These are phyloP conservation scores for Orbilia ellipsospora DNA, from an alignment of 2,329 filamentous ascomycete genomes.

Conservation along the genomic window DNA sequence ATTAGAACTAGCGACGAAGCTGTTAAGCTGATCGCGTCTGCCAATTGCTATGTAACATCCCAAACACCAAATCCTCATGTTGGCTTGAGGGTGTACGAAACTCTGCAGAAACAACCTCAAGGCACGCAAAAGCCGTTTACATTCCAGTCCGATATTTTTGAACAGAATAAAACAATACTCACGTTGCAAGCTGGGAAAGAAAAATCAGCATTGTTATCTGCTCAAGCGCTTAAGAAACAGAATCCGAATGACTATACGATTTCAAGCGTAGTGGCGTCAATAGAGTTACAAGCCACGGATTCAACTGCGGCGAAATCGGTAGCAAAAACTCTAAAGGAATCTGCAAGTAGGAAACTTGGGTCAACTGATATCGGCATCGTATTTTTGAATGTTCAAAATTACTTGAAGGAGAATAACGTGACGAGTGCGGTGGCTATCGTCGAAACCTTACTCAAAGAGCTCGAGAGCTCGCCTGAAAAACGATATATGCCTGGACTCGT, in stretches of 20 bases:
- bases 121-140: slow-evolving; percentile 73
- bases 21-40: slow-evolving; percentile 73
- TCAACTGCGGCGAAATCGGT: slow-evolving; percentile 73
- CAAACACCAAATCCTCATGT: slow-evolving; percentile 74
- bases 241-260: slow-evolving; percentile 45
- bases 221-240: slow-evolving; percentile 18
- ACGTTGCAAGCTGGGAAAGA: slow-evolving; percentile 76
- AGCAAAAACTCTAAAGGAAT: slow-evolving; percentile 68
- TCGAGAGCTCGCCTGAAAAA: slow-evolving; percentile 61
- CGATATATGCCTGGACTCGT: slow-evolving; percentile 78
- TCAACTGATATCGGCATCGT: slow-evolving; percentile 57
- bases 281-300: slow-evolving; percentile 62
- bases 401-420: slow-evolving; percentile 56
- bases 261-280: slow-evolving; percentile 36
- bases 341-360: slow-evolving; percentile 24
- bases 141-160: slow-evolving; percentile 74
- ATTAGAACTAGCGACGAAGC: slow-evolving; percentile 74
- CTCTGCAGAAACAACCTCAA: slow-evolving; percentile 57
- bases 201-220: slow-evolving; percentile 64
- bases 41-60: slow-evolving; percentile 66
- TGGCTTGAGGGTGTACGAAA: slow-evolving; percentile 71
- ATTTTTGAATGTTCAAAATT: slow-evolving; percentile 58
- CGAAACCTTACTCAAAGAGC: slow-evolving; percentile 58
- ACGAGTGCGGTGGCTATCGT: slow-evolving; percentile 57
- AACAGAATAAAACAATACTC: slow-evolving; percentile 73